Base-by-base conservation (phyloP, 2,329 filamentous ascomycete genomes). In the Amylocarpus encephaloides region DNA sequence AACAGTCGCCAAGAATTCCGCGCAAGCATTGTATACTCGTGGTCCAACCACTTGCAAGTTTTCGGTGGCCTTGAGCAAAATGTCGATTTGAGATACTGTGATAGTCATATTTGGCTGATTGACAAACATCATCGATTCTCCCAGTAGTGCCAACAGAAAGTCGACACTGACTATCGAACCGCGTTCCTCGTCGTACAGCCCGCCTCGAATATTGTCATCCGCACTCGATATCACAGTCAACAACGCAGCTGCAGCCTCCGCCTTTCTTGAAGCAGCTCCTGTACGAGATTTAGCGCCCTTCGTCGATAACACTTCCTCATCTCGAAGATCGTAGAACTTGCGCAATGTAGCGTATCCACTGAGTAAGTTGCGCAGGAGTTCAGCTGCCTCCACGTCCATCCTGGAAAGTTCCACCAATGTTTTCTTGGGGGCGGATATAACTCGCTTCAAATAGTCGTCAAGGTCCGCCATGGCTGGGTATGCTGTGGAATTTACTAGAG, bases 331-430 rank as follows among this genome's bases (percentile, higher is more conserved):
- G 68, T 95, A 97, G 71, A 92, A 96, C 59, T 84, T 85, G 33
- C 92, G 86, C 16, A 97, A 74, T 0, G 90, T 95, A 18, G 91
- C 92, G 63, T 97, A 97, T 18, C 92, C 92, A 65, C 88, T 93
- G 9, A 96, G 81, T 70, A 91, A 85, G 54, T 85, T 86, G 42
- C 91, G 88, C 2, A 97, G 75, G 10, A 95, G 78, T 59, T 87
- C 79, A 7, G 91, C 92, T 6, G 89, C 91, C 64, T 91, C 85
- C 30, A 86, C 71, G 61, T 96, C 92, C 47, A 85, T 77, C 22
- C 78, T 77, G 5, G 88, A 86, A 47, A 92, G 81, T 29, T 79
- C 74, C 49, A 84, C 80, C 2, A 97, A 74, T 0, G 86, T 85
- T 12, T 79, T 70, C 58, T 84, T 85, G 11, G 90, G 86, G 46